Evolutionary conservation across 164 flowering plant genomes (phyloP).

Genomic region (Litsea cubeba): DNA sequence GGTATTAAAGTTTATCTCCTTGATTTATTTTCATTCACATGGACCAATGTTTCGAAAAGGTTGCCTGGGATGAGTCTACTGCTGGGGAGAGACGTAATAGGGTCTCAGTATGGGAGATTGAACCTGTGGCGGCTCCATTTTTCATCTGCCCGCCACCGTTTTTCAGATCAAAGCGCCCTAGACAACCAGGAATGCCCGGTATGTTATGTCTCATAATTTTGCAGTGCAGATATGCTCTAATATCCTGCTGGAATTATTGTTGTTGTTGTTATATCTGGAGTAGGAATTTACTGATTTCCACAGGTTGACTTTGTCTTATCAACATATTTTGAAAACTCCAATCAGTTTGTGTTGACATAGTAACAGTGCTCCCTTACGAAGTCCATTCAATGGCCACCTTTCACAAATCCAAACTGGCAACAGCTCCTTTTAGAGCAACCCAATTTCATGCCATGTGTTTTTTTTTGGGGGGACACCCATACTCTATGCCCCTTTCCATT

Average conservation of each 20-base stretch:
- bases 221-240: background rate
- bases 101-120: constrained; percentile 98
- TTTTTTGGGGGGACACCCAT: too few relatives aligned
- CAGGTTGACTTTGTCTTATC: too few relatives aligned
- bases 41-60: constrained; percentile 34
- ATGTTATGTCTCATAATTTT: background rate
- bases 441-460: too few relatives aligned
- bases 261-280: too few relatives aligned
- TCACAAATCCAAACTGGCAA: too few relatives aligned
- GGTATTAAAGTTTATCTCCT: background rate
- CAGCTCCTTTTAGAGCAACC: too few relatives aligned
- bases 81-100: constrained; percentile 86
- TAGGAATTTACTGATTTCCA: too few relatives aligned
- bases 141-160: constrained; percentile 93
- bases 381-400: too few relatives aligned
- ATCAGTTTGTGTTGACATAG: too few relatives aligned
- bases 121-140: constrained; percentile 96
- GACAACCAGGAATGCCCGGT: constrained; percentile 96
- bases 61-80: constrained; percentile 98
- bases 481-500: too few relatives aligned
- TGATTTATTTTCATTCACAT: background rate
- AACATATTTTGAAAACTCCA: too few relatives aligned
- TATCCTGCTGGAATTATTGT: background rate
- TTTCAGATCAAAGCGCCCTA: constrained; percentile 82
- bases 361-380: too few relatives aligned